Conservation (phyloP, 2,329 filamentous ascomycete genomes). For the Claviceps sp. region DNA sequence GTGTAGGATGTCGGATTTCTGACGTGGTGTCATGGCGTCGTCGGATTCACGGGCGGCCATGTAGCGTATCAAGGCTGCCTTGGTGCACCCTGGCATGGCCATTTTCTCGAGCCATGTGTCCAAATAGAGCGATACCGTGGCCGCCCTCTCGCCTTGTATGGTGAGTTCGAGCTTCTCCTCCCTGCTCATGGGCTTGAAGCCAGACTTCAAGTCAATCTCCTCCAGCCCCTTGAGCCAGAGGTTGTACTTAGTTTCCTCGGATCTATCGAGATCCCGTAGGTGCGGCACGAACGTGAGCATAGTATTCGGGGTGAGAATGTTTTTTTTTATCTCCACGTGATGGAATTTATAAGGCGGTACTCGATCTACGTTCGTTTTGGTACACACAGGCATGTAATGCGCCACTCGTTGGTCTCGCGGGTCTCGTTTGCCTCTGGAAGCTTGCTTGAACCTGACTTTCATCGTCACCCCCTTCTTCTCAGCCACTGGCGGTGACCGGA, state of each 20-base stretch:
- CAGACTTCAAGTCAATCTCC: conserved; percentile 42
- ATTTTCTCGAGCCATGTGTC: conserved; percentile 39
- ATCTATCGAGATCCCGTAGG: conserved; percentile 40
- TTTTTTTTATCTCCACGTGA: conserved; percentile 45
- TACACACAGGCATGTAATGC: conserved; percentile 27
- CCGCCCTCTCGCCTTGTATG: conserved; percentile 37
- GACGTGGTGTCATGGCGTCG: conserved; percentile 37
- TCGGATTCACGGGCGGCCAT: conserved; percentile 36
- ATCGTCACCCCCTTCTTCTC: conserved; percentile 27
- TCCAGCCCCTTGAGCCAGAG: conserved; percentile 44
- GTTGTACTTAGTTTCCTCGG: conserved; percentile 42
- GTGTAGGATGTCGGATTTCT: conserved; percentile 37
- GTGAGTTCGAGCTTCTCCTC: conserved; percentile 36
- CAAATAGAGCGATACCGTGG: conserved; percentile 37
- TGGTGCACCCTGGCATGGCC: conserved; percentile 36
- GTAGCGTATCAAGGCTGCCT: conserved; percentile 36
- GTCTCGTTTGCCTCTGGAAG: conserved; percentile 29
- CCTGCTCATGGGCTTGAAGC: conserved; percentile 40
- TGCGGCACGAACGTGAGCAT: conserved; percentile 48
- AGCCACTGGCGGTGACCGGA: conserved; percentile 23
- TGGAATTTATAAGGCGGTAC: conserved; percentile 47
- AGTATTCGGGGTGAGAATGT: conserved; percentile 45
- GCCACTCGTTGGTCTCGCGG: conserved; percentile 30
- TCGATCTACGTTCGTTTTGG: conserved; percentile 36
- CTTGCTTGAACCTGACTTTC: conserved; percentile 39